A percentile compares a stretch with the other conserved stretches of the same genome.
phyloP scores from a whole-genome alignment of 805 yeast genomes.

The Millerago galiae region DNA sequence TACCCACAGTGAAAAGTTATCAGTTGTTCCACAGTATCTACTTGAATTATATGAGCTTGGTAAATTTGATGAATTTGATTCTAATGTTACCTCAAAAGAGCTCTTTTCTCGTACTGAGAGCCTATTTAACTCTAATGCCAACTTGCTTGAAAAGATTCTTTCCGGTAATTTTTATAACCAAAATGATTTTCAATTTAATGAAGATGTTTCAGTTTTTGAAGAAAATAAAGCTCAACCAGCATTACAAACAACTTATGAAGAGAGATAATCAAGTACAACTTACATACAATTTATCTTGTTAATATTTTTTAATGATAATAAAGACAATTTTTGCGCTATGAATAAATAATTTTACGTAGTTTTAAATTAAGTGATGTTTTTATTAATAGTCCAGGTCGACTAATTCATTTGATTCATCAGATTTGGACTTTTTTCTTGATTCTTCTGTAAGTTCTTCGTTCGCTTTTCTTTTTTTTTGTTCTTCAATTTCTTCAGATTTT shows the following conservation, averaged over 20 bases:
- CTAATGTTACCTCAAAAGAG: conserved; percentile 31
- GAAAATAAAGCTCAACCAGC: conserved; percentile 11
- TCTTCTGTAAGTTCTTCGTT: conserved; percentile 16
- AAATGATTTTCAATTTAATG: background rate
- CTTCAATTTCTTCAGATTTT: conserved; percentile 7
- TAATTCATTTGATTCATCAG: background rate
- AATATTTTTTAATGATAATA: too few species aligned
- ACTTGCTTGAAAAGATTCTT: conserved; percentile 8
- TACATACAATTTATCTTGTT: background rate
- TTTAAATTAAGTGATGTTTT: background rate
- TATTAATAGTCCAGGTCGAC: conserved; percentile 16
- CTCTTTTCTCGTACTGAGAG: conserved; percentile 29
- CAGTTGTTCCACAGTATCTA: conserved; percentile 63
- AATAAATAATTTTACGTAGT: background rate
- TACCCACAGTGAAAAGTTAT: conserved; percentile 71
- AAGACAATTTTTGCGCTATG: too few species aligned
- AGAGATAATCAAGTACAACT: background rate
- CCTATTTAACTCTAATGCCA: conserved; percentile 23
- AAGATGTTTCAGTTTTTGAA: conserved; percentile 10
- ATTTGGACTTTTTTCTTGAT: conserved; percentile 12
- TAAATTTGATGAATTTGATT: conserved; percentile 17
- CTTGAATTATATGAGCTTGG: conserved; percentile 20
- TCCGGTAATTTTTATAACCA: background rate
- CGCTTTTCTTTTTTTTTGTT: conserved; percentile 18
- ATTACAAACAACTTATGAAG: conserved; percentile 12